Evolutionary conservation across 371 early-diverging fungal genomes (phyloP).

Genomic region (Mortierella sp.): DNA sequence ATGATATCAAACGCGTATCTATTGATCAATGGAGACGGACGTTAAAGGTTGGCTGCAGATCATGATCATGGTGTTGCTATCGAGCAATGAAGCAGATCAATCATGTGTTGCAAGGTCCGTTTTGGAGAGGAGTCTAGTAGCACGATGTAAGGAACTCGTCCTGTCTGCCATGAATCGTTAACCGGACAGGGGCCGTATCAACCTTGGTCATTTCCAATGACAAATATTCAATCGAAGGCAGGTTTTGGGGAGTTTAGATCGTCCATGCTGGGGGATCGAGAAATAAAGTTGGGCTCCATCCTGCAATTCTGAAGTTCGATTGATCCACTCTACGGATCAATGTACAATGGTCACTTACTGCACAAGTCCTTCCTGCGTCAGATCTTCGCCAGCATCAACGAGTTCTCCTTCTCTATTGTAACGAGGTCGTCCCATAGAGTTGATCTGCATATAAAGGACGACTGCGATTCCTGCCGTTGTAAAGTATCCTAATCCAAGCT

Average conservation of each 20-base stretch:
- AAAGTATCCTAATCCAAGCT: conserved; percentile 59
- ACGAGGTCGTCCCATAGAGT: conserved; percentile 63
- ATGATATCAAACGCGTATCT: conserved; percentile 88
- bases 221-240: conserved; percentile 19
- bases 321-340: too few relatives aligned
- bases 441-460: conserved; percentile 63
- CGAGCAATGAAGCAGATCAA: too few relatives aligned
- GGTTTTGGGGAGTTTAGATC: not conserved
- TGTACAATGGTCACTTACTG: conserved; percentile 61
- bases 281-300: conserved; percentile 1
- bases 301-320: too few relatives aligned
- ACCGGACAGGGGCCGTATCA: too few relatives aligned
- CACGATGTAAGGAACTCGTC: too few relatives aligned
- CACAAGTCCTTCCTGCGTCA: conserved; percentile 77
- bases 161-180: too few relatives aligned
- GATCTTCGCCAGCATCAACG: conserved; percentile 75
- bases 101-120: too few relatives aligned
- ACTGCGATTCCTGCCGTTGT: conserved; percentile 62
- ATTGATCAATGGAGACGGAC: not conserved
- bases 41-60: not conserved
- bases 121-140: too few relatives aligned
- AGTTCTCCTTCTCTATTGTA: conserved; percentile 68
- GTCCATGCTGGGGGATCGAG: not conserved
- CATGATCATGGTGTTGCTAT: not conserved
- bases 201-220: conserved; percentile 25